Conservation (phyloP, 1,139 yeast genomes). For the Diutina siamensis region DNA sequence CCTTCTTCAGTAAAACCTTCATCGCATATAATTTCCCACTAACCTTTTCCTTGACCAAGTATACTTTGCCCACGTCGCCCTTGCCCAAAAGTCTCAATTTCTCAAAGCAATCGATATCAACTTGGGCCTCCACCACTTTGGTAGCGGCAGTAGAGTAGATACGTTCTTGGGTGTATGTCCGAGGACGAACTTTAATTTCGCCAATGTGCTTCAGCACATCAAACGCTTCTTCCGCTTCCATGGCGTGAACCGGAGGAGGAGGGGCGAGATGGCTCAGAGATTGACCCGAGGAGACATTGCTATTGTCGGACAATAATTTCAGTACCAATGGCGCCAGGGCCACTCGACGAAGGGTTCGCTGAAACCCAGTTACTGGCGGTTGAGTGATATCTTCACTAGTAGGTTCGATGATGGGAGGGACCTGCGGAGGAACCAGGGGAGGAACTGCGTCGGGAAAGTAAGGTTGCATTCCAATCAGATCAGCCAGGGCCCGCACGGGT, state of each 20-base stretch:
- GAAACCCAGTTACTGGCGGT: conserved; percentile 19
- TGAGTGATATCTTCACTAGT: not conserved
- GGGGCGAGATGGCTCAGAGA: not conserved
- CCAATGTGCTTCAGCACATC: conserved; percentile 32
- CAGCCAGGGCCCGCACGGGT: not conserved
- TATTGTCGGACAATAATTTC: conserved; percentile 15
- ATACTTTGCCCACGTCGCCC: conserved; percentile 98
- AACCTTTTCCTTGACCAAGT: conserved; percentile 71
- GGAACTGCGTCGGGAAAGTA: not conserved
- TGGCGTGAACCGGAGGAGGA: not conserved
- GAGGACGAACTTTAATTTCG: conserved; percentile 39
- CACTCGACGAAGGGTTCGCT: conserved; percentile 53
- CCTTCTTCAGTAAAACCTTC: conserved; percentile 83
- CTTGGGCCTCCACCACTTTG: conserved; percentile 66
- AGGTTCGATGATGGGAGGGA: not conserved
- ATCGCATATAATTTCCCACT: conserved; percentile 76
- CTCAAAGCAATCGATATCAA: conserved; percentile 78
- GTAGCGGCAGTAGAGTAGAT: conserved; percentile 65
- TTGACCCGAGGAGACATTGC: not conserved
- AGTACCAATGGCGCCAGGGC: conserved; percentile 71
- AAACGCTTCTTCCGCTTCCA: not conserved
- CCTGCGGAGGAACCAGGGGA: not conserved
- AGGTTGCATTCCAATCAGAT: conserved; percentile 4
- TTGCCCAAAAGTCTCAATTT: conserved; percentile 81
- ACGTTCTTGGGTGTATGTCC: conserved; percentile 43